A percentile compares a stretch with the other conserved stretches of the same genome.
phyloP scores from a whole-genome alignment of 2,329 filamentous ascomycete genomes.

The Parascedosporium putredinis region DNA sequence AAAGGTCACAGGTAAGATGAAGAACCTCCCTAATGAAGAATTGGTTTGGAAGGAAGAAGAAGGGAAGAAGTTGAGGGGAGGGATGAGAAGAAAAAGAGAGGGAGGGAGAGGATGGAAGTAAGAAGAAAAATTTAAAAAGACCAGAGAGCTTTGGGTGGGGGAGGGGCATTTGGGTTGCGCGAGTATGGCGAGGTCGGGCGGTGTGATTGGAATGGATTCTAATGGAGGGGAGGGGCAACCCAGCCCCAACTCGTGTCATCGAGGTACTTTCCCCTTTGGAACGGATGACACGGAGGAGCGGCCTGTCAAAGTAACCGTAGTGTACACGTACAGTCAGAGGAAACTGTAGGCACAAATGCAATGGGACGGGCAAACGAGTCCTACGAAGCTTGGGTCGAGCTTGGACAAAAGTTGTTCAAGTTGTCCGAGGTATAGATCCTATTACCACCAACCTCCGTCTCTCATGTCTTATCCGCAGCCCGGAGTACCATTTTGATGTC shows the following conservation, averaged over 20 bases:
- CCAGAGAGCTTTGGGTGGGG: slow-evolving; percentile 5
- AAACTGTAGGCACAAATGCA: no score
- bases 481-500: not conserved
- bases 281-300: no score
- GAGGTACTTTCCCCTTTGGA: no score
- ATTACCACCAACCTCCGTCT: not conserved
- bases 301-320: no score
- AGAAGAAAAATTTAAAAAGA: slow-evolving; percentile 8
- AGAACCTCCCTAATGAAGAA: slow-evolving; percentile 1
- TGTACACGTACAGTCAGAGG: no score
- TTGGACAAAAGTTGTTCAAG: no score
- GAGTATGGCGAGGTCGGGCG: not conserved
- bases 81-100: not conserved
- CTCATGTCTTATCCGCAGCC: not conserved
- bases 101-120: slow-evolving; percentile 1
- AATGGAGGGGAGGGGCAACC: slow-evolving; percentile 1
- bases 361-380: no score
- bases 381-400: no score
- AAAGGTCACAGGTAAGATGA: slow-evolving; percentile 6
- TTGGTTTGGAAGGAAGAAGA: slow-evolving; percentile 8
- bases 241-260: not conserved
- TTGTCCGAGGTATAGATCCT: no score
- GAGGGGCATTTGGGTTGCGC: not conserved
- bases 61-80: not conserved
- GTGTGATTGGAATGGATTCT: not conserved